Evolutionary conservation across 257 asterid species (phyloP).

Genomic region (Penstemon newberryi): DNA sequence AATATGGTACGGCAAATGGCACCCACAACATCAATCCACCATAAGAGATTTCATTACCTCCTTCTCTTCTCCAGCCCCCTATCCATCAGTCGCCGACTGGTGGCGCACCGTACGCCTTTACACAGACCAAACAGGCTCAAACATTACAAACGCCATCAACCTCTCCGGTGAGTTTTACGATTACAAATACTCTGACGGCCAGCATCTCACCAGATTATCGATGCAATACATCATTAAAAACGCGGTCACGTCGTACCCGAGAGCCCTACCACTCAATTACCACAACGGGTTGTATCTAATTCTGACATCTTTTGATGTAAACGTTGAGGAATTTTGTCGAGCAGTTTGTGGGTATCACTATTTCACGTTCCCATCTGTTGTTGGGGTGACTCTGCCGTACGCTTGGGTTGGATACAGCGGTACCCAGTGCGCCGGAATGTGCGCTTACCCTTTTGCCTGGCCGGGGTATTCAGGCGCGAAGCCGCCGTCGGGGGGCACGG

Average conservation of each 20-base stretch:
- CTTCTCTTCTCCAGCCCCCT: conserved; percentile 47
- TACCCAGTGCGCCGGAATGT: conserved; percentile 63
- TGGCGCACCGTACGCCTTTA: conserved; percentile 65
- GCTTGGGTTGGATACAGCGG: conserved; percentile 84
- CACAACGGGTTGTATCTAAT: conserved; percentile 57
- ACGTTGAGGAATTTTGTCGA: conserved; percentile 70
- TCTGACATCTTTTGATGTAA: conserved; percentile 56
- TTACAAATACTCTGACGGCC: conserved; percentile 53
- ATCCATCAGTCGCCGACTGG: conserved; percentile 75
- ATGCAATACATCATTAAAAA: conserved; percentile 56
- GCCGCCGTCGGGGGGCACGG: conserved; percentile 34
- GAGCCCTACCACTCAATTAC: conserved; percentile 44
- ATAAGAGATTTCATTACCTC: conserved; percentile 62
- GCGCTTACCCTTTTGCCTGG: conserved; percentile 76
- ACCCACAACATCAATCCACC: conserved; percentile 56
- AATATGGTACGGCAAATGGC: conserved; percentile 79
- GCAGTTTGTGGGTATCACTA: conserved; percentile 81
- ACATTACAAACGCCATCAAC: conserved; percentile 38
- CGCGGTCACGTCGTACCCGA: conserved; percentile 31
- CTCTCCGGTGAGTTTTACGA: conserved; percentile 58
- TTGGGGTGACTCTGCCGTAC: conserved; percentile 67
- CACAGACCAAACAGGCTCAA: conserved; percentile 66
- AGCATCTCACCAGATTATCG: conserved; percentile 46
- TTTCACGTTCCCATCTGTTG: conserved; percentile 67
- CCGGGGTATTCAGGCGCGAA: conserved; percentile 41